Evolutionary conservation across 2,329 filamentous ascomycete genomes (phyloP).

Genomic region (Aspergillus pseudoterreus): DNA sequence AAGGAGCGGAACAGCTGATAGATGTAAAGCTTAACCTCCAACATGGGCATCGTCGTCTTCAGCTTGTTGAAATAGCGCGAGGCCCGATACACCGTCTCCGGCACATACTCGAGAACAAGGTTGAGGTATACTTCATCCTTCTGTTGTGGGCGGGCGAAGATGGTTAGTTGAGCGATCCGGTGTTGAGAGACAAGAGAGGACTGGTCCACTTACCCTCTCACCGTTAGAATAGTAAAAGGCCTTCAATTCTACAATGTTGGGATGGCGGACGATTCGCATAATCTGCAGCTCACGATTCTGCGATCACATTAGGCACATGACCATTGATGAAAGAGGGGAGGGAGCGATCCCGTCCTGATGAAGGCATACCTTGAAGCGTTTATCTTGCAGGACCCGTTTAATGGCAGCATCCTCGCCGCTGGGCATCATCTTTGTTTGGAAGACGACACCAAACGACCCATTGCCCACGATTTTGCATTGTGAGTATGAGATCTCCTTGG

Average conservation of each 20-base stretch:
- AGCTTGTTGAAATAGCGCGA: conserved; percentile 99
- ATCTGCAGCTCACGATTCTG: conserved; percentile 99
- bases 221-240: conserved; percentile 99
- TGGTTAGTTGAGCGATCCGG: conserved; percentile 7
- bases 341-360: neutral
- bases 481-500: conserved; percentile 94
- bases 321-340: neutral
- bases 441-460: conserved; percentile 96
- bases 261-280: conserved; percentile 98
- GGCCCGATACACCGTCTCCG: conserved; percentile 95
- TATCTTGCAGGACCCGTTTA: conserved; percentile 97
- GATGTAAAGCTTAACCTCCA: conserved; percentile 98
- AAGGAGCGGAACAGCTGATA: conserved; percentile 98
- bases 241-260: conserved; percentile 98
- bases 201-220: conserved; percentile 69
- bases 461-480: conserved; percentile 99
- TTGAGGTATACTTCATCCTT: conserved; percentile 99
- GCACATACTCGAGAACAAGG: conserved; percentile 94
- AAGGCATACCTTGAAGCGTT: conserved; percentile 86
- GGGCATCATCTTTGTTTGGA: conserved; percentile 98
- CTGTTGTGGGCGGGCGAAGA: conserved; percentile 41
- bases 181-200: neutral
- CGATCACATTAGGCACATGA: conserved; percentile 1
- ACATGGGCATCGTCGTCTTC: conserved; percentile 98
- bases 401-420: conserved; percentile 97